Conservation (phyloP, 768 basidiomycete genomes). For the Hortiboletus campestris region DNA sequence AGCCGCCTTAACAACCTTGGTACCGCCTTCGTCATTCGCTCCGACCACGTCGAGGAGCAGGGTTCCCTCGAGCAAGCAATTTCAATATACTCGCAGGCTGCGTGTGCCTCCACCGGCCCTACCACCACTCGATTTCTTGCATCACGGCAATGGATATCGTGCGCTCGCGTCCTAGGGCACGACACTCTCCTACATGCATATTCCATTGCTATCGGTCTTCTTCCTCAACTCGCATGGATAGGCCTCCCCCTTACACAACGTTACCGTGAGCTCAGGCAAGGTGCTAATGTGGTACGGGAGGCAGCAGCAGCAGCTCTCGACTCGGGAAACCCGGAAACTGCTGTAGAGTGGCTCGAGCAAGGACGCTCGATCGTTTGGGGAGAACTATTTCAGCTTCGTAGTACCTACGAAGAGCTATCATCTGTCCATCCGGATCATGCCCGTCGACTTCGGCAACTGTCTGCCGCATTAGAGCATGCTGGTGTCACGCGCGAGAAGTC, state of each 20-base stretch:
- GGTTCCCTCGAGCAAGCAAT: neutral
- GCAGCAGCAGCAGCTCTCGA: conserved; percentile 19
- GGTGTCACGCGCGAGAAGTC: neutral
- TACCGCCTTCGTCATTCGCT: neutral
- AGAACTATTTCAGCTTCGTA: conserved; percentile 12
- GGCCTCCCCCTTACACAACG: neutral
- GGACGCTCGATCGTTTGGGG: conserved; percentile 12
- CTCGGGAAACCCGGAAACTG: neutral
- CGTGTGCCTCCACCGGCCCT: neutral
- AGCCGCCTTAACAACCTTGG: neutral
- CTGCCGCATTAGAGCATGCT: neutral
- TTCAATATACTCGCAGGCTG: neutral
- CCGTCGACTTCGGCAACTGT: neutral
- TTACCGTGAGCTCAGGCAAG: neutral
- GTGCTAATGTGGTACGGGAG: conserved; percentile 13
- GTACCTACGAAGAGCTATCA: conserved; percentile 3
- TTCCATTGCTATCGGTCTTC: conserved; percentile 7
- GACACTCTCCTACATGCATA: neutral
- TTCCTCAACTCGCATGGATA: conserved; percentile 12
- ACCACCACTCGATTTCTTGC: neutral
- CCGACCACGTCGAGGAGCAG: neutral
- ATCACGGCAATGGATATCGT: neutral
- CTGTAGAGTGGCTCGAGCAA: conserved; percentile 14
- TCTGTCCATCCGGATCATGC: neutral
- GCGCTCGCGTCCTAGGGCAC: neutral